Percentiles rank a stretch among this genome's conserved stretches.
phyloP scores from a whole-genome alignment of 1,284 basidiomycete species.

The Chondrostereum purpureum region DNA sequence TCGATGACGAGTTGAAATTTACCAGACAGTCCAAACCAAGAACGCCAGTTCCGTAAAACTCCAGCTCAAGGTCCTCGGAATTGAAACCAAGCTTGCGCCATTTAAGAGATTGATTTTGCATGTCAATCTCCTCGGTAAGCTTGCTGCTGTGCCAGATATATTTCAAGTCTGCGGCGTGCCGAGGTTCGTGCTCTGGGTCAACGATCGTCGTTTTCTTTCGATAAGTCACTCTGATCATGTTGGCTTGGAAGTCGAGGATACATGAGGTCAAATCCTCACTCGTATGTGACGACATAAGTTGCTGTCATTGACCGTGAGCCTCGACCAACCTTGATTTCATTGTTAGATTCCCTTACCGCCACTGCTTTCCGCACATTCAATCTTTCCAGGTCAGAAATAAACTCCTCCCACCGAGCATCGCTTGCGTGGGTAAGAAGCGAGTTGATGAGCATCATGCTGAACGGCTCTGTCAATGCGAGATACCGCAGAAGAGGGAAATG shows the following conservation, averaged over 20 bases:
- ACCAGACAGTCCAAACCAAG: slow-evolving; percentile 85
- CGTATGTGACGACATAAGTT: slow-evolving; percentile 81
- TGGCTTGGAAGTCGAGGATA: slow-evolving; percentile 89
- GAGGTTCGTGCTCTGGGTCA: slow-evolving; percentile 56
- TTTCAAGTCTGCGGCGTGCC: slow-evolving; percentile 57
- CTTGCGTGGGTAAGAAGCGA: slow-evolving; percentile 75
- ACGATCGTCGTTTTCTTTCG: slow-evolving; percentile 76
- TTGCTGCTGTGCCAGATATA: slow-evolving; percentile 69
- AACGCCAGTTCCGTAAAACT: slow-evolving; percentile 82
- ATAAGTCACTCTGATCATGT: slow-evolving; percentile 77
- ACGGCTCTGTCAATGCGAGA: too few relatives aligned
- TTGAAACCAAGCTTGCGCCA: slow-evolving; percentile 81
- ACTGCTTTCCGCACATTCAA: slow-evolving; percentile 81
- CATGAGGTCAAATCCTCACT: slow-evolving; percentile 82
- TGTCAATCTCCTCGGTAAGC: slow-evolving; percentile 45
- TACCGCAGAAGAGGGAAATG: background rate
- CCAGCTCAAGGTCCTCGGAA: slow-evolving; percentile 71
- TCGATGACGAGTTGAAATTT: slow-evolving; percentile 19
- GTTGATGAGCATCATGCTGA: slow-evolving; percentile 85
- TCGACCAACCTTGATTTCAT: background rate
- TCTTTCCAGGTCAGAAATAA: slow-evolving; percentile 71
- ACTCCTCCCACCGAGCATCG: slow-evolving; percentile 72
- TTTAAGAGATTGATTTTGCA: slow-evolving; percentile 45
- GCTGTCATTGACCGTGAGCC: slow-evolving; percentile 39
- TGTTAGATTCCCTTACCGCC: slow-evolving; percentile 46